These are phyloP conservation scores for Pseudozyma hubeiensis DNA, from an alignment of 1,284 basidiomycete species.

Conservation along the genomic window DNA sequence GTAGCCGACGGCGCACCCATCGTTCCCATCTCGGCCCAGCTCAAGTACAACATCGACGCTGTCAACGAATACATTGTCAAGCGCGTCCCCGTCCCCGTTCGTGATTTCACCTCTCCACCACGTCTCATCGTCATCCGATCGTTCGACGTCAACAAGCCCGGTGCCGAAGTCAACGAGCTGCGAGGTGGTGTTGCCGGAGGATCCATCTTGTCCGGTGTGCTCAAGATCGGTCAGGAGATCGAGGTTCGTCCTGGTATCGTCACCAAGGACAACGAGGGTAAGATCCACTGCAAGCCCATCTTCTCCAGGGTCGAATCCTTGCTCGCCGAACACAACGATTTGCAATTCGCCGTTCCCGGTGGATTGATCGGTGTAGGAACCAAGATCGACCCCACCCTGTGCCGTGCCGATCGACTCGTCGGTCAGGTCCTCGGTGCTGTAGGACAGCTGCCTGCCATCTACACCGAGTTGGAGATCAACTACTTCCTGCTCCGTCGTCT, in stretches of 20 bases:
- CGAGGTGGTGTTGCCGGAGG: conserved; percentile 99
- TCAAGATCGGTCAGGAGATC: conserved; percentile 89
- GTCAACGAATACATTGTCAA: conserved; percentile 99
- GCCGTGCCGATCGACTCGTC: conserved; percentile 94
- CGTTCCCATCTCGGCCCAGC: conserved; percentile 96
- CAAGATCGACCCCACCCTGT: conserved; percentile 93
- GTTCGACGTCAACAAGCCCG: conserved; percentile 99
- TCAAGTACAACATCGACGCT: conserved; percentile 99
- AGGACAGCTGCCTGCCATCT: conserved; percentile 91
- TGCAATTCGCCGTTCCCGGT: conserved; percentile 95
- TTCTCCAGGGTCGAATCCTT: conserved; percentile 90
- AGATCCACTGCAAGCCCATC: conserved; percentile 92
- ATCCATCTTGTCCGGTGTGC: conserved; percentile 91
- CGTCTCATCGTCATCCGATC: conserved; percentile 97
- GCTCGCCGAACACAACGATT: conserved; percentile 92
- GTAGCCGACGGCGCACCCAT: conserved; percentile 97
- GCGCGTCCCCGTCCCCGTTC: conserved; percentile 90
- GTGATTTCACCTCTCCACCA: conserved; percentile 91
- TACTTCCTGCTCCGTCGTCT: conserved; percentile 76
- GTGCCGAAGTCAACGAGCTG: conserved; percentile 93
- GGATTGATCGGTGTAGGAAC: conserved; percentile 98
- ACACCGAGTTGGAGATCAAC: conserved; percentile 89
- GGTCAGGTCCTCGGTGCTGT: conserved; percentile 95
- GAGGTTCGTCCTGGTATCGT: conserved; percentile 98
- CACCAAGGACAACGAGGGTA: conserved; percentile 90